A percentile compares a stretch with the other conserved stretches of the same genome.
Conservation (phyloP, 441 rosid genomes). For the Capsella rubella region DNA sequence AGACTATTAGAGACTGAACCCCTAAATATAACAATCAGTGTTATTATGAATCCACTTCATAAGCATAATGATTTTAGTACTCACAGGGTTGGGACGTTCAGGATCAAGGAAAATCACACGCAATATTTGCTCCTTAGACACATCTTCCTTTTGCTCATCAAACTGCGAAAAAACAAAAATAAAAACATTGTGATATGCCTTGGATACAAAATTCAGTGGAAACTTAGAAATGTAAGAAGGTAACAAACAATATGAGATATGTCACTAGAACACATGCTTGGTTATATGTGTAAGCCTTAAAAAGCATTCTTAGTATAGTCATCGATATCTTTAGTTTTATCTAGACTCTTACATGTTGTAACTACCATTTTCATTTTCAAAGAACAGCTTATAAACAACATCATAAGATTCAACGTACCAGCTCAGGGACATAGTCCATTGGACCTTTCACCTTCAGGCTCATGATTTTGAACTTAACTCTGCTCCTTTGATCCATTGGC, state of each 20-base stretch:
- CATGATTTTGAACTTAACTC: constrained; percentile 77
- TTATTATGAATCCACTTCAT: neutral
- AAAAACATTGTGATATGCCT: neutral
- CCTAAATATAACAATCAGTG: neutral
- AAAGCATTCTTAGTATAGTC: neutral
- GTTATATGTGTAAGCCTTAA: neutral
- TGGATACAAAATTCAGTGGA: constrained; percentile 15
- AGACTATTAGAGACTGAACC: neutral
- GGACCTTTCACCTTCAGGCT: constrained; percentile 70
- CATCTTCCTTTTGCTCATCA: constrained; percentile 74
- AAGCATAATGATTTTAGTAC: constrained; percentile 9
- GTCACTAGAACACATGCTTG: neutral
- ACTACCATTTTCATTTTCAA: neutral
- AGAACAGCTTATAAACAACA: neutral
- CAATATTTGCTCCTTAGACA: constrained; percentile 62
- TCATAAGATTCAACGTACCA: constrained; percentile 53
- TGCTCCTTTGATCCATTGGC: constrained; percentile 74
- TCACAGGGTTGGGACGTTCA: constrained; percentile 64
- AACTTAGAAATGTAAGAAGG: neutral
- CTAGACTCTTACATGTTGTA: neutral
- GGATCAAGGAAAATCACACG: constrained; percentile 72
- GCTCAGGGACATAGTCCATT: constrained; percentile 74
- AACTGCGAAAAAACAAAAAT: constrained; percentile 46
- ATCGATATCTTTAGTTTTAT: neutral
- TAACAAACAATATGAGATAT: neutral